Percentiles rank a stretch among this genome's conserved stretches.
These are phyloP conservation scores for Gnomoniopsis sp. DNA, from an alignment of 2,329 filamentous ascomycete genomes.

Conservation along the genomic window DNA sequence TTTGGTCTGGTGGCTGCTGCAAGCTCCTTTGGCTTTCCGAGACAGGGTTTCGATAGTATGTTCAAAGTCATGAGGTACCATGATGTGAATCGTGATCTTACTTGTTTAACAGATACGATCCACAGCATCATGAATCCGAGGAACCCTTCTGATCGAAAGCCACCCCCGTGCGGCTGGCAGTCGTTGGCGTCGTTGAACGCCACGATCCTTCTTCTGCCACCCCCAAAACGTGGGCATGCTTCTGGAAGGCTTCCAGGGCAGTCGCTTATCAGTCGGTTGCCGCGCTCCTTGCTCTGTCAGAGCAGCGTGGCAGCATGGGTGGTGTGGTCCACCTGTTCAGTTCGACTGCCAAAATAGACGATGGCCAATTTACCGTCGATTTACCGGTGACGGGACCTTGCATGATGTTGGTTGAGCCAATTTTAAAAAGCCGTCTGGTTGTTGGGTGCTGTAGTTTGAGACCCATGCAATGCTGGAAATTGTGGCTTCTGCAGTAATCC, in stretches of 20 bases:
- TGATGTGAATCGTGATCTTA: background rate
- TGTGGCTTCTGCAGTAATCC: constrained; percentile 10
- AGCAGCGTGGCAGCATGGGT: no score
- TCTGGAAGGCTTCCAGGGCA: constrained; percentile 7
- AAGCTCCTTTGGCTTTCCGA: background rate
- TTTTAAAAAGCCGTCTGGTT: constrained; percentile 2
- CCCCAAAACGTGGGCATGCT: constrained; percentile 5
- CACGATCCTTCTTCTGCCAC: background rate
- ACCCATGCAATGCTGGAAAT: constrained; percentile 9
- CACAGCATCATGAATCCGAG: background rate
- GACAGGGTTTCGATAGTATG: background rate
- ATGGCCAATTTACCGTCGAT: background rate
- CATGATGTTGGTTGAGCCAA: constrained; percentile 2
- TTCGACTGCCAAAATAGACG: background rate
- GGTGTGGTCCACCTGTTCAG: no score
- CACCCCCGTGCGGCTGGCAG: background rate
- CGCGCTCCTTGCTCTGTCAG: no score
- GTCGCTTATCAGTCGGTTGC: background rate
- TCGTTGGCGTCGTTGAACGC: background rate
- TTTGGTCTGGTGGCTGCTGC: background rate
- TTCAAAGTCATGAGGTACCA: background rate
- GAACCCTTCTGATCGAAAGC: background rate
- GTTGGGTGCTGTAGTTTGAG: constrained; percentile 1
- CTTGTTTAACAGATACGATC: background rate
- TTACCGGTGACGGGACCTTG: constrained; percentile 12